Evolutionary conservation across 2,329 filamentous ascomycete species (phyloP).

Genomic region (Orbilia blumenaviensis): DNA sequence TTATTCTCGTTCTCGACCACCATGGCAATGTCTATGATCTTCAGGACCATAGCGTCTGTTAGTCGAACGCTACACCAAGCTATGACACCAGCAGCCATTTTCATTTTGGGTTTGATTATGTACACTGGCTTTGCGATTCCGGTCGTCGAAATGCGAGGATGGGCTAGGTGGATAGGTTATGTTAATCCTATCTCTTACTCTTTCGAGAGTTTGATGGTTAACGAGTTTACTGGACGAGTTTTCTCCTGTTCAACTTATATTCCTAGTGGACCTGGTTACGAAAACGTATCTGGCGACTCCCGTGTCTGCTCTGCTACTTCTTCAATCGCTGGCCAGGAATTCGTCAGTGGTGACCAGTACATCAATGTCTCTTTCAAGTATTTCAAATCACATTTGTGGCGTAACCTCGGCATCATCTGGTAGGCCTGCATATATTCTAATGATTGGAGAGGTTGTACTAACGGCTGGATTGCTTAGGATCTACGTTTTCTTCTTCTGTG

Average conservation of each 20-base stretch:
- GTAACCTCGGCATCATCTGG: slow-evolving; percentile 74
- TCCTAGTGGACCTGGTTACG: slow-evolving; percentile 64
- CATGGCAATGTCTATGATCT: slow-evolving; percentile 84
- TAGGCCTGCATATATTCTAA: slow-evolving; percentile 63
- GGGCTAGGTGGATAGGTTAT: slow-evolving; percentile 86
- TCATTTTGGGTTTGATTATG: slow-evolving; percentile 73
- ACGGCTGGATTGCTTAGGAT: slow-evolving; percentile 13
- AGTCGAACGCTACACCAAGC: slow-evolving; percentile 74
- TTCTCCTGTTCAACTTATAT: slow-evolving; percentile 69
- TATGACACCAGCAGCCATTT: slow-evolving; percentile 69
- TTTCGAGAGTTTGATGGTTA: slow-evolving; percentile 82
- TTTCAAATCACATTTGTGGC: slow-evolving; percentile 70
- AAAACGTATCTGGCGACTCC: slow-evolving; percentile 57
- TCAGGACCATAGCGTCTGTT: slow-evolving; percentile 78
- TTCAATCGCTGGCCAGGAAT: slow-evolving; percentile 65
- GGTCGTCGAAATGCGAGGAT: slow-evolving; percentile 75
- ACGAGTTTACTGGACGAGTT: slow-evolving; percentile 76
- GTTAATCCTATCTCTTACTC: slow-evolving; percentile 75
- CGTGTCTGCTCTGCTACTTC: slow-evolving; percentile 70
- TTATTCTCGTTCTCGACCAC: slow-evolving; percentile 78
- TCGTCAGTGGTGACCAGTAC: slow-evolving; percentile 70
- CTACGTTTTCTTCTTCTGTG: slow-evolving; percentile 67
- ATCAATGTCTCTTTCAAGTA: slow-evolving; percentile 69
- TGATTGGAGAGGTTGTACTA: not conserved
- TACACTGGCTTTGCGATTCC: slow-evolving; percentile 69